A percentile compares a stretch with the other conserved stretches of the same genome.
phyloP scores from a whole-genome alignment of 2,329 filamentous ascomycete species.

The Bertia moriformis region DNA sequence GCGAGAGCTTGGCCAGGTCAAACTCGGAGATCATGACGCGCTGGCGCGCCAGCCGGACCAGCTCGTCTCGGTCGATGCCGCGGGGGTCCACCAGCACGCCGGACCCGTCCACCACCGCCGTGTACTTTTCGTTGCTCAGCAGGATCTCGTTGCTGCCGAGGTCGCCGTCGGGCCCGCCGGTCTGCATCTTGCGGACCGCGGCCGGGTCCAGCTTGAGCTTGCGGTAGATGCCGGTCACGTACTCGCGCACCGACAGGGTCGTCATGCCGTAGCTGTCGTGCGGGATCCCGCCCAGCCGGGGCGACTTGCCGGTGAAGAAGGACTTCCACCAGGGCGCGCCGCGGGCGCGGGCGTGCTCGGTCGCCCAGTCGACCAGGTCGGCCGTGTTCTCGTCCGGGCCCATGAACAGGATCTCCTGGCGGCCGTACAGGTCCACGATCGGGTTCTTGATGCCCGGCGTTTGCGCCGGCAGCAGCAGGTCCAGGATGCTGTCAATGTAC shows the following conservation, averaged over 20 bases:
- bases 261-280: slow-evolving; percentile 98
- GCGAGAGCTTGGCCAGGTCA: slow-evolving; percentile 70
- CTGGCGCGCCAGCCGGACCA: slow-evolving; percentile 69
- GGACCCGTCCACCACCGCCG: slow-evolving; percentile 85
- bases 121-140: slow-evolving; percentile 89
- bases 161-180: slow-evolving; percentile 90
- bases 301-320: slow-evolving; percentile 98
- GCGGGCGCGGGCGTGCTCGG: slow-evolving; percentile 72
- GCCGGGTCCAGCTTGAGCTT: slow-evolving; percentile 82
- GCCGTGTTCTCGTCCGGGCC: slow-evolving; percentile 98
- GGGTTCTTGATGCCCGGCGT: slow-evolving; percentile 98
- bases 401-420: slow-evolving; percentile 96
- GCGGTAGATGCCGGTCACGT: slow-evolving; percentile 90
- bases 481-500: slow-evolving; percentile 97
- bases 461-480: slow-evolving; percentile 74
- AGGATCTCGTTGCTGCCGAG: slow-evolving; percentile 96
- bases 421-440: slow-evolving; percentile 86
- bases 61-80: slow-evolving; percentile 71
- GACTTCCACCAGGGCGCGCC: slow-evolving; percentile 99
- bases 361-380: slow-evolving; percentile 96
- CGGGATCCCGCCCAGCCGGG: slow-evolving; percentile 86
- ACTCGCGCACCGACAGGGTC: slow-evolving; percentile 87
- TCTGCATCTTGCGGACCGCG: slow-evolving; percentile 85
- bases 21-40: slow-evolving; percentile 84
- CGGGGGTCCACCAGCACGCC: slow-evolving; percentile 89